A percentile compares a stretch with the other conserved stretches of the same genome.
Evolutionary conservation across 2,329 filamentous ascomycete genomes (phyloP).

Genomic region (Drechslerella dactyloides): DNA sequence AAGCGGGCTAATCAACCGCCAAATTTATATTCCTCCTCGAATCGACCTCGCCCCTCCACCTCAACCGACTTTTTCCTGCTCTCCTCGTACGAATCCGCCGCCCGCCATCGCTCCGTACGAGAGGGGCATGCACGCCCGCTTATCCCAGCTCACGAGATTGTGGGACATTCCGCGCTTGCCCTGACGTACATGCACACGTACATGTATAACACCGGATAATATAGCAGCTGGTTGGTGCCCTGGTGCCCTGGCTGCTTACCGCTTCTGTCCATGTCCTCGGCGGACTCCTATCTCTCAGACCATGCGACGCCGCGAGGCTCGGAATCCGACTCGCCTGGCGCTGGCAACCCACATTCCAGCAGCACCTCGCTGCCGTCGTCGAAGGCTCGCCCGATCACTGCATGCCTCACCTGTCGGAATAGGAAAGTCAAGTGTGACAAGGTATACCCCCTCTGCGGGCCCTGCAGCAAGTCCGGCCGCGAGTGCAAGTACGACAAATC

Average conservation of each 20-base stretch:
- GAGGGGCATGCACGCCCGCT: constrained; percentile 43
- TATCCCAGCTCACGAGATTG: constrained; percentile 46
- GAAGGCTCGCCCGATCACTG: constrained; percentile 47
- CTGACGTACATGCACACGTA: constrained; percentile 4
- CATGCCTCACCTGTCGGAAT: constrained; percentile 50
- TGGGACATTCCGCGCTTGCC: constrained; percentile 39
- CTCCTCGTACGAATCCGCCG: constrained; percentile 44
- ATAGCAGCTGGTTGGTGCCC: constrained; percentile 31
- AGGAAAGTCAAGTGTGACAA: constrained; percentile 51
- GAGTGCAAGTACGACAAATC: constrained; percentile 51
- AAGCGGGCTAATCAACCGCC: constrained; percentile 38
- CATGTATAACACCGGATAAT: constrained; percentile 49
- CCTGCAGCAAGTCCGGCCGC: constrained; percentile 47
- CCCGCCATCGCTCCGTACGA: constrained; percentile 49
- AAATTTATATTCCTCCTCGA: constrained; percentile 41
- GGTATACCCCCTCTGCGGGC: constrained; percentile 48
- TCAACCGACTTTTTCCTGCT: constrained; percentile 37
- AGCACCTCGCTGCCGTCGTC: constrained; percentile 21
- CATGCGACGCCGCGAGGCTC: constrained; percentile 44
- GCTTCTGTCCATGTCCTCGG: constrained; percentile 47
- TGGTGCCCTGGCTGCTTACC: constrained; percentile 13
- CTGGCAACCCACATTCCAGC: constrained; percentile 30
- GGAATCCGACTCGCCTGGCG: constrained; percentile 46
- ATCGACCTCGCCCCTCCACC: constrained; percentile 34
- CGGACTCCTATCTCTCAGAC: constrained; percentile 47